phyloP scores from a whole-genome alignment of 305 asterid genomes.

The Fraxinus angustifolia region DNA sequence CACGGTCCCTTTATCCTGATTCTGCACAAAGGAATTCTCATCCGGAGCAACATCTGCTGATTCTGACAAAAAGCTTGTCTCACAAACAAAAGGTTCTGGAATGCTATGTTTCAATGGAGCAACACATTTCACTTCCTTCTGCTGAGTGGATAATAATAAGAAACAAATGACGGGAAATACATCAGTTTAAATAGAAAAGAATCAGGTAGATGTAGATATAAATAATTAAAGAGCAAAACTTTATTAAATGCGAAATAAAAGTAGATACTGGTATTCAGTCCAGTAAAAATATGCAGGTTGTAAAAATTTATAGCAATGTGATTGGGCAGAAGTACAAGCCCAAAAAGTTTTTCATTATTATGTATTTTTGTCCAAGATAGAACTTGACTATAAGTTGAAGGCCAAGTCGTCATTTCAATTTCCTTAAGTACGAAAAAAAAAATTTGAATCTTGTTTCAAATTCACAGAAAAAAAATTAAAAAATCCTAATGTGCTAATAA shows the following conservation, averaged over 20 bases:
- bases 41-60: conserved; percentile 64
- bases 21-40: conserved; percentile 51
- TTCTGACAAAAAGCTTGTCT: conserved; percentile 78
- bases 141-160: conserved; percentile 21
- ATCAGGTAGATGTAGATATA: conserved; percentile 7
- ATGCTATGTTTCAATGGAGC: conserved; percentile 35
- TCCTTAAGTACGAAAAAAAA: neutral
- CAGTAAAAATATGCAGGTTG: neutral
- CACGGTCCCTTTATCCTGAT: conserved; percentile 36
- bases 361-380: neutral
- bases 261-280: conserved; percentile 2
- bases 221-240: conserved; percentile 13
- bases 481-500: neutral
- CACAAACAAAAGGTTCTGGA: conserved; percentile 51
- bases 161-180: conserved; percentile 15
- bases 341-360: neutral
- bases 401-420: neutral
- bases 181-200: neutral
- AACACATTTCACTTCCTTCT: conserved; percentile 38
- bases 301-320: neutral
- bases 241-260: conserved; percentile 12
- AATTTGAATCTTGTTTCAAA: neutral
- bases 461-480: neutral
- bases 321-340: neutral
- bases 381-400: conserved; percentile 2